Conservation (phyloP, 225 moss, liverwort and hornwort species). For the Climacium dendroides region DNA sequence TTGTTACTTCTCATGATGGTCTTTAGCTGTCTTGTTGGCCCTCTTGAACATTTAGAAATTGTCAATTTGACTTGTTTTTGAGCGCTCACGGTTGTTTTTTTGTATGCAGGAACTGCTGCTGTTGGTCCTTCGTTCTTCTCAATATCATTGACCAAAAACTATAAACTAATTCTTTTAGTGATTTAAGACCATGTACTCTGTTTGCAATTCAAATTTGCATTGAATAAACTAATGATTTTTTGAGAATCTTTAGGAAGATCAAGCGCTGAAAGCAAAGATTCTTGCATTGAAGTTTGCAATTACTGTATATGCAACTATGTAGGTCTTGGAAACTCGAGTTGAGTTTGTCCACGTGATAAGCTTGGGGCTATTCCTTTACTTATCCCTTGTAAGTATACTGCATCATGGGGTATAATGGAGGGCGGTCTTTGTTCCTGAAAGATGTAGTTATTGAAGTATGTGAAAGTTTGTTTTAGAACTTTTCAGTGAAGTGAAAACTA, state of each 20-base stretch:
- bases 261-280: background rate
- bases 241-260: background rate
- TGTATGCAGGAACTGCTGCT: slow-evolving; percentile 60
- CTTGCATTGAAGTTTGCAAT: background rate
- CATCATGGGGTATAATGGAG: background rate
- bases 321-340: background rate
- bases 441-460: background rate
- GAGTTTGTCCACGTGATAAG: background rate
- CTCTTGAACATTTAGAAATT: background rate
- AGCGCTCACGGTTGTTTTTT: background rate
- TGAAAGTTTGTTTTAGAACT: no score
- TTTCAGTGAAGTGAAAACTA: background rate
- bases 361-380: background rate
- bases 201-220: background rate
- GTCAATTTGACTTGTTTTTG: background rate
- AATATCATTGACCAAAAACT: slow-evolving; percentile 4
- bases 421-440: background rate
- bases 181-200: background rate
- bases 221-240: background rate
- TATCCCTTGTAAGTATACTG: background rate
- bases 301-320: background rate
- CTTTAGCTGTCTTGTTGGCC: background rate
- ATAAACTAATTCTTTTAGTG: background rate
- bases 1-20: background rate
- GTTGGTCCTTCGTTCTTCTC: slow-evolving; percentile 28